Conservation (phyloP, 2,329 filamentous ascomycete genomes). For the Pezicula neosporulosa region DNA sequence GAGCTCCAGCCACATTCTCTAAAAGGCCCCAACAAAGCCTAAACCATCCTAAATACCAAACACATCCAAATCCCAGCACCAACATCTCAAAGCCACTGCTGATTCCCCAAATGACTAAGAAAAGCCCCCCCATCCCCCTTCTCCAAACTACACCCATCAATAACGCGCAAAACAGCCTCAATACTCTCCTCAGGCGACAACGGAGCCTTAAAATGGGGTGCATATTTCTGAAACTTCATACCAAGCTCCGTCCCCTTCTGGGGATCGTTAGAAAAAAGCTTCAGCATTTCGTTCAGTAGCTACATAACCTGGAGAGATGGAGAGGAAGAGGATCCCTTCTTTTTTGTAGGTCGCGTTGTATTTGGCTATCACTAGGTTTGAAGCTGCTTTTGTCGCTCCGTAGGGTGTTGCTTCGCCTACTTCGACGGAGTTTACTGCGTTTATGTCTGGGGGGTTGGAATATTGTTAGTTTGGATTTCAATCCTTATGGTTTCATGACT, state of each 20-base stretch:
- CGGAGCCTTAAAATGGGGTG: slow-evolving; percentile 36
- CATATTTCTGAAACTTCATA: slow-evolving; percentile 31
- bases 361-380: slow-evolving; percentile 50
- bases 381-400: slow-evolving; percentile 44
- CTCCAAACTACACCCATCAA: slow-evolving; percentile 37
- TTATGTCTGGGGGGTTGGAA: slow-evolving; percentile 33
- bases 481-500: too few species aligned
- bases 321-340: slow-evolving; percentile 49
- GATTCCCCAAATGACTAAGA: slow-evolving; percentile 50
- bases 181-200: slow-evolving; percentile 33
- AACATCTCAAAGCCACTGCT: slow-evolving; percentile 44
- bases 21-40: too few species aligned
- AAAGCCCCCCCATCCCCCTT: slow-evolving; percentile 43
- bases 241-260: slow-evolving; percentile 18
- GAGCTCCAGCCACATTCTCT: too few species aligned
- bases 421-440: slow-evolving; percentile 34
- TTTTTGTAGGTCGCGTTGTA: slow-evolving; percentile 33
- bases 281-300: slow-evolving; percentile 28
- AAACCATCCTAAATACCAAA: too few species aligned
- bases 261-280: neutral
- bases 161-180: slow-evolving; percentile 30
- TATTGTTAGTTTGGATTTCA: too few species aligned
- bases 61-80: too few species aligned
- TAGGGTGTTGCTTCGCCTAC: slow-evolving; percentile 38
- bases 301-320: slow-evolving; percentile 46